Conservation (phyloP, 257 asterid genomes). For the Fraxinus anomala region DNA sequence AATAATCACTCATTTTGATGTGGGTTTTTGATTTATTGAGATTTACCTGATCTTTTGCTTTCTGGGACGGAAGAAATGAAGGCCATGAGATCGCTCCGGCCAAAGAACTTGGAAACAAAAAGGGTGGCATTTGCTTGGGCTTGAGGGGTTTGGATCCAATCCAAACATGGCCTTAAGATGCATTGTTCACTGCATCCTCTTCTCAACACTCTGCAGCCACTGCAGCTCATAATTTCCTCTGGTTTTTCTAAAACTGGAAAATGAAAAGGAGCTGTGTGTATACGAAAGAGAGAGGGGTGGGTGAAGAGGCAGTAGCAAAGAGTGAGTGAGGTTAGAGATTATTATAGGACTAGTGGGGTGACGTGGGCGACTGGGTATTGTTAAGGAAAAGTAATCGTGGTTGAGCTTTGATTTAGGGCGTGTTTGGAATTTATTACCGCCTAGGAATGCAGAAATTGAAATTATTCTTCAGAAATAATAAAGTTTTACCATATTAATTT, state of each 20-base stretch:
- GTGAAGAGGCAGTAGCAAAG: neutral
- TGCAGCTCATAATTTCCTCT: slow-evolving; percentile 43
- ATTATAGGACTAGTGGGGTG: slow-evolving; percentile 35
- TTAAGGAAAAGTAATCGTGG: neutral
- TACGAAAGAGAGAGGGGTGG: neutral
- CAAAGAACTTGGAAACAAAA: slow-evolving; percentile 55
- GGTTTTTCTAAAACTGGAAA: neutral
- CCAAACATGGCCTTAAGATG: slow-evolving; percentile 33
- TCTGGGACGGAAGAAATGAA: slow-evolving; percentile 41
- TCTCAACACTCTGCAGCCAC: slow-evolving; percentile 54
- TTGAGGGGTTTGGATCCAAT: slow-evolving; percentile 44
- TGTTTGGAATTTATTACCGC: neutral
- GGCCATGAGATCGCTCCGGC: slow-evolving; percentile 50
- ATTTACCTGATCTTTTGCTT: slow-evolving; percentile 35
- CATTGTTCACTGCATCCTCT: slow-evolving; percentile 50
- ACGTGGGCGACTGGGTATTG: neutral
- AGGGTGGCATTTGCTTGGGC: slow-evolving; percentile 56
- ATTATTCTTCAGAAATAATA: too few species aligned
- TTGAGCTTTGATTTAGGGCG: neutral
- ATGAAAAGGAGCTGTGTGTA: neutral
- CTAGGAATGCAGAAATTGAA: neutral
- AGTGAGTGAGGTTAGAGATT: slow-evolving; percentile 20
- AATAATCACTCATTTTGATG: neutral
- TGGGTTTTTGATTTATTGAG: neutral
- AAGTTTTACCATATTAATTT: too few species aligned